A percentile compares a stretch with the other conserved stretches of the same genome.
Conservation (phyloP, 768 basidiomycete species). For the Kwoniella sp. region DNA sequence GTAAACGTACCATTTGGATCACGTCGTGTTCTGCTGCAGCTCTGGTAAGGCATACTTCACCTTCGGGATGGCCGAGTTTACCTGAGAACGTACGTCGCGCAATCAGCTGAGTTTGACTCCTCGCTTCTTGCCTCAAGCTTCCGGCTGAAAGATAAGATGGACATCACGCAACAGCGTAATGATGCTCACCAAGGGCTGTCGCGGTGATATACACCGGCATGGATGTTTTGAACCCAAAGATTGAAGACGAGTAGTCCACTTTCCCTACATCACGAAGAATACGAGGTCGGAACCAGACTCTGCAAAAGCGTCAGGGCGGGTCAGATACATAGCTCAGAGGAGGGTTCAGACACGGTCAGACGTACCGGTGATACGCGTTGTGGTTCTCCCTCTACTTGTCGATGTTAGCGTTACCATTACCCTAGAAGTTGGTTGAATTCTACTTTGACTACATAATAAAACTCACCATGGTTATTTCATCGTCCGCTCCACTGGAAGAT, state of each 20-base stretch:
- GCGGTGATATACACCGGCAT: conserved; percentile 81
- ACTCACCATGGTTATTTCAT: conserved; percentile 70
- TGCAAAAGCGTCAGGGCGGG: conserved; percentile 44
- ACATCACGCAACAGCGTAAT: neutral
- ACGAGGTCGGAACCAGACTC: conserved; percentile 84
- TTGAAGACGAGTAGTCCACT: conserved; percentile 79
- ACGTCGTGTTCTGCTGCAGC: conserved; percentile 79
- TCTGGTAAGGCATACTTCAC: conserved; percentile 85
- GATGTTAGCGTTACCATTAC: conserved; percentile 20
- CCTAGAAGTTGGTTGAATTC: conserved; percentile 26
- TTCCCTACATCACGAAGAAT: conserved; percentile 80
- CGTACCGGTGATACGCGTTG: conserved; percentile 81
- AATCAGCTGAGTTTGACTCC: neutral
- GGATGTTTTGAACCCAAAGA: conserved; percentile 72
- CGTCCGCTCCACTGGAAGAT: conserved; percentile 69
- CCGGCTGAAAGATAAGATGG: neutral
- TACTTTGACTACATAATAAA: too few species aligned
- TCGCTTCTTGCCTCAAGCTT: neutral
- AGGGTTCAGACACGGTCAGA: conserved; percentile 20
- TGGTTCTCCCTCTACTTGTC: conserved; percentile 71
- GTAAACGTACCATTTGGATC: conserved; percentile 68
- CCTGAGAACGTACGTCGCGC: conserved; percentile 49
- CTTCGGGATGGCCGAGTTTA: conserved; percentile 91
- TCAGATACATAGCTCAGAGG: conserved; percentile 43
- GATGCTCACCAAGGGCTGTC: conserved; percentile 27